Conservation (phyloP, 2,329 filamentous ascomycete genomes). For the Sordariomycetes sp. region DNA sequence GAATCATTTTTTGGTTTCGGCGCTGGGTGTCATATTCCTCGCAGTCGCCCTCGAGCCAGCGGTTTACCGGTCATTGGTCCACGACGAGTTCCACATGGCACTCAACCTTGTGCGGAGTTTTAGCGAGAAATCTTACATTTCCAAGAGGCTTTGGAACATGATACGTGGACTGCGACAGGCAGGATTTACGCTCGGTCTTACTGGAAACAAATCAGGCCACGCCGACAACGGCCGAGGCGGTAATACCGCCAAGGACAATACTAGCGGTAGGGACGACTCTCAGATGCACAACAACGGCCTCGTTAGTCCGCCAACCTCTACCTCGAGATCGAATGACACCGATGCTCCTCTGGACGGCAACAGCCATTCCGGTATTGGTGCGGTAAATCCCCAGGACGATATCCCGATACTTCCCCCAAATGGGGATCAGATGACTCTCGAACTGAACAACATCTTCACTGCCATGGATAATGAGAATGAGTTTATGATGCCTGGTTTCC, state of each 20-base stretch:
- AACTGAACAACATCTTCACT: background rate
- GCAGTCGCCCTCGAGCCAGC: background rate
- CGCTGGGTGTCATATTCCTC: background rate
- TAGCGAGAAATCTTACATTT: background rate
- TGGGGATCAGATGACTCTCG: background rate
- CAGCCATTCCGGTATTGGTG: background rate
- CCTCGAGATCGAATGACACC: too few species aligned
- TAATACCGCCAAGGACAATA: background rate
- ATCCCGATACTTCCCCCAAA: background rate
- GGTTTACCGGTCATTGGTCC: background rate
- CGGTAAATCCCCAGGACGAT: background rate
- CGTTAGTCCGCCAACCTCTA: background rate
- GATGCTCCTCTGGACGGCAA: background rate
- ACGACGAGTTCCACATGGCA: background rate
- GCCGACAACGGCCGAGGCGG: too few species aligned
- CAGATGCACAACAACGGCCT: background rate
- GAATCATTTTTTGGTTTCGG: background rate
- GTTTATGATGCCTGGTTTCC: background rate
- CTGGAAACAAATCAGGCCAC: background rate
- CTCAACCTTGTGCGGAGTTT: background rate
- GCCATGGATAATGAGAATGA: background rate
- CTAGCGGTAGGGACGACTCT: background rate
- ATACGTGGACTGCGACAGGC: background rate
- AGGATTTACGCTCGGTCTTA: background rate
- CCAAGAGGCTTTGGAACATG: background rate